Conservation (phyloP, 306 rosid genomes). For the Glycine soja region DNA sequence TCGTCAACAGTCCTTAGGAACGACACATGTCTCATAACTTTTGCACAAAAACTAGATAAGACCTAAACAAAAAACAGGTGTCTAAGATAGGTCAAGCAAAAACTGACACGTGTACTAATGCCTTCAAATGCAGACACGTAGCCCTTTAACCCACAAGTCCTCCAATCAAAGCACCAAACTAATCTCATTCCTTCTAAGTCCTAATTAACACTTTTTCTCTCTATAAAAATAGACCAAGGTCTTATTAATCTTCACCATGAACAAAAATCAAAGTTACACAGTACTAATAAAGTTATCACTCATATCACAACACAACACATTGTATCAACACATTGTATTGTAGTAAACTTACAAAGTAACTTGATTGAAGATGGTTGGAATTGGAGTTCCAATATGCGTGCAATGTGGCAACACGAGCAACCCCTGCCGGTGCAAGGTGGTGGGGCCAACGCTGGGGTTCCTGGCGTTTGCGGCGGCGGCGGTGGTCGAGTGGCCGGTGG, state of each 20-base stretch:
- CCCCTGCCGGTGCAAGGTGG: slow-evolving; percentile 88
- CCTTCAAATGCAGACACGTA: neutral
- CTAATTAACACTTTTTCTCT: no score
- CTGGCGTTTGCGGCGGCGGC: slow-evolving; percentile 69
- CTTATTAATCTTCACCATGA: no score
- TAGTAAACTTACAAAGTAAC: no score
- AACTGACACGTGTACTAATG: slow-evolving; percentile 13
- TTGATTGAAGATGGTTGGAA: slow-evolving; percentile 42
- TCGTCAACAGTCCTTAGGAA: neutral
- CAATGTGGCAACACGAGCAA: slow-evolving; percentile 74
- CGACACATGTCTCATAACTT: neutral
- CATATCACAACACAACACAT: no score
- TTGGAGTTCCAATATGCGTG: slow-evolving; percentile 66
- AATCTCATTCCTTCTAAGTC: no score
- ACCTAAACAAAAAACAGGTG: slow-evolving; percentile 1
- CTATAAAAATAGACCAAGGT: no score
- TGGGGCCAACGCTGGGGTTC: slow-evolving; percentile 78
- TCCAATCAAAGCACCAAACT: neutral
- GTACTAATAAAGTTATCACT: no score
- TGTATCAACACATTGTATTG: no score
- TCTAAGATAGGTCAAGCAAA: neutral
- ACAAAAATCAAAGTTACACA: no score
- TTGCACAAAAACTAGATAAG: neutral
- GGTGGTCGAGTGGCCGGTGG: slow-evolving; percentile 84
- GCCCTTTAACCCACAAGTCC: neutral